Conservation (phyloP, 768 basidiomycete genomes). For the Steccherinum ochraceum region DNA sequence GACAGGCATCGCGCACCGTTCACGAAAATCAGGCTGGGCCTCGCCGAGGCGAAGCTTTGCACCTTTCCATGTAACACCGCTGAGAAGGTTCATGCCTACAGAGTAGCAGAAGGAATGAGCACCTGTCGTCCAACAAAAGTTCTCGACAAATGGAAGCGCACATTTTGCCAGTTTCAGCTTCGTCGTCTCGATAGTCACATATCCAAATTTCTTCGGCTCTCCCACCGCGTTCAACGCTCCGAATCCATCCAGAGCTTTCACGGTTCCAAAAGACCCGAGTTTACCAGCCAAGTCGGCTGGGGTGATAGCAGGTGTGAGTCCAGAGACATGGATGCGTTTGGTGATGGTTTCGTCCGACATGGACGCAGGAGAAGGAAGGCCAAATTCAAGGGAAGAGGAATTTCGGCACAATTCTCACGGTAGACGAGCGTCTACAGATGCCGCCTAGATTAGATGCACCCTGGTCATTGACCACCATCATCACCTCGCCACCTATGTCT, state of each 20-base stretch:
- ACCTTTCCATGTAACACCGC: slow-evolving; percentile 86
- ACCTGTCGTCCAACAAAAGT: background rate
- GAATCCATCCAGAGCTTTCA: slow-evolving; percentile 65
- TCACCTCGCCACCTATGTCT: too few species aligned
- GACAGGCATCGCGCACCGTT: slow-evolving; percentile 39
- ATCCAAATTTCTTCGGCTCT: slow-evolving; percentile 64
- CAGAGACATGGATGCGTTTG: slow-evolving; percentile 70
- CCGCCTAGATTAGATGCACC: background rate
- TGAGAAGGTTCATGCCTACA: slow-evolving; percentile 69
- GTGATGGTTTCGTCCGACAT: slow-evolving; percentile 25
- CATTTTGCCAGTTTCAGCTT: slow-evolving; percentile 57
- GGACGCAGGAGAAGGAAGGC: background rate
- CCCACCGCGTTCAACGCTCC: slow-evolving; percentile 59
- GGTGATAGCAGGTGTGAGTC: slow-evolving; percentile 62
- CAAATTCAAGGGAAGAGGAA: background rate
- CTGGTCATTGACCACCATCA: background rate
- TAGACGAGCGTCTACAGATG: background rate
- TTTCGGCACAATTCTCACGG: too few species aligned
- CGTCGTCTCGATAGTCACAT: slow-evolving; percentile 64
- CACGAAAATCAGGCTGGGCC: slow-evolving; percentile 68
- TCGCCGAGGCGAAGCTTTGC: slow-evolving; percentile 76
- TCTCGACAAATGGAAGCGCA: slow-evolving; percentile 31
- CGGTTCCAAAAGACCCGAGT: slow-evolving; percentile 60
- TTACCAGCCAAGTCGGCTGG: slow-evolving; percentile 49
- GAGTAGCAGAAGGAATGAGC: background rate